These are phyloP conservation scores for Dioscorea cayenensis DNA, from an alignment of 116 monocot genomes.

Conservation along the genomic window DNA sequence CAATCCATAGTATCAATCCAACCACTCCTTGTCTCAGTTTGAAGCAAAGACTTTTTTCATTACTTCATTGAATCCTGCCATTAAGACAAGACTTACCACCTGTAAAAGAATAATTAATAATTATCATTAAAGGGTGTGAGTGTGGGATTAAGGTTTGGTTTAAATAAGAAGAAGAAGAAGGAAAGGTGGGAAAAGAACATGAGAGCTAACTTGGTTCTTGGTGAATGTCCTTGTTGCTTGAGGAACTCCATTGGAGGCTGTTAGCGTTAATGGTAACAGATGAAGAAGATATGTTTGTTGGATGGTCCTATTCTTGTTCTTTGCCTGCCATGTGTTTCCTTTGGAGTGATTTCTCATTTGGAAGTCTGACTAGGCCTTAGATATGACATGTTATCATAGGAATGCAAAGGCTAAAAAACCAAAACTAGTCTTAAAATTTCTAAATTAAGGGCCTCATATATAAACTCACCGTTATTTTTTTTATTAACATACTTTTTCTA, in stretches of 20 bases:
- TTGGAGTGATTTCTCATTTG: background rate
- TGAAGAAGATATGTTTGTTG: background rate
- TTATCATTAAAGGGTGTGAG: background rate
- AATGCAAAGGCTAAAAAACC: too few species aligned
- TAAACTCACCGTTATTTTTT: too few species aligned
- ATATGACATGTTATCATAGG: too few species aligned
- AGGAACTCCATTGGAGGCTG: background rate
- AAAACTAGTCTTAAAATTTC: too few species aligned
- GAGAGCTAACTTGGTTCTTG: background rate
- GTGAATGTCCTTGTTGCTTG: constrained; percentile 10
- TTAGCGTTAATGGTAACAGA: background rate
- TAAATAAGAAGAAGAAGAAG: background rate
- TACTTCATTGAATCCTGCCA: background rate
- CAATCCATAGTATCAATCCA: background rate
- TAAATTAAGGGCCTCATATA: too few species aligned
- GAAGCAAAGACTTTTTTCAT: constrained; percentile 8
- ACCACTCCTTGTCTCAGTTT: background rate
- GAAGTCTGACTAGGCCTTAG: background rate
- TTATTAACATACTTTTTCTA: too few species aligned
- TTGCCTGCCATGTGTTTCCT: background rate
- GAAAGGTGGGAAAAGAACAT: background rate
- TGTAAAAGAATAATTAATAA: background rate
- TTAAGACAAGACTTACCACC: constrained; percentile 14
- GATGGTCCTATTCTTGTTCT: background rate
- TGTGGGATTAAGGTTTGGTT: background rate